Percentiles rank a stretch among this genome's conserved stretches.
phyloP scores from a whole-genome alignment of 2,329 filamentous ascomycete species.

The Diplocarpon rosae region DNA sequence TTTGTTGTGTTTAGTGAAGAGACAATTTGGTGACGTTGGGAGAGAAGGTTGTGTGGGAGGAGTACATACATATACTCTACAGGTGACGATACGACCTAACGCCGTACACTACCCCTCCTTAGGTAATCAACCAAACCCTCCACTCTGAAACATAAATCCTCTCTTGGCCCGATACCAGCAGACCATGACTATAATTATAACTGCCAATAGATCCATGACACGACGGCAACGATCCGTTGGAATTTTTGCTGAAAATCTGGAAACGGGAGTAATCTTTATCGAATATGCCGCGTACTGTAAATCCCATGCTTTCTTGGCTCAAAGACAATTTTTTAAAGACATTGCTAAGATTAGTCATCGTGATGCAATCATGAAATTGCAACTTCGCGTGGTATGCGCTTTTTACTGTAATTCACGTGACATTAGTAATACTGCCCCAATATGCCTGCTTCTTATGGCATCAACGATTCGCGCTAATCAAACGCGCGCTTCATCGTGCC shows the following conservation, averaged over 20 bases:
- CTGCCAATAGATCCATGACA: slow-evolving; percentile 23
- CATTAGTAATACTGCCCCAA: neutral
- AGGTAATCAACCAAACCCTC: too few species aligned
- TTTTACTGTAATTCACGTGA: neutral
- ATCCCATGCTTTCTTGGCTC: slow-evolving; percentile 1
- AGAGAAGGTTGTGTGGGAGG: too few species aligned
- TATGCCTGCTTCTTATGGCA: too few species aligned
- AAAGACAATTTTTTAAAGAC: too few species aligned
- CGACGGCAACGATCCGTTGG: slow-evolving; percentile 9
- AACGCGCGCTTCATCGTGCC: slow-evolving; percentile 25
- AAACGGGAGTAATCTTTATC: too few species aligned
- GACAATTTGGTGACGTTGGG: too few species aligned
- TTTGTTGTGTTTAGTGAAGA: too few species aligned
- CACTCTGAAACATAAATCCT: slow-evolving; percentile 11
- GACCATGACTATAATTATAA: neutral
- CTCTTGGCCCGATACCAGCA: slow-evolving; percentile 17
- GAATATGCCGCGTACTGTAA: neutral
- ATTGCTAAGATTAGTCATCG: neutral
- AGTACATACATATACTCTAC: slow-evolving; percentile 10
- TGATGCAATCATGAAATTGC: too few species aligned
- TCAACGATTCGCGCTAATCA: slow-evolving; percentile 3
- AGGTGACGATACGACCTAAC: too few species aligned
- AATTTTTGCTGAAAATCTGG: neutral
- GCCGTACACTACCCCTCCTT: too few species aligned
- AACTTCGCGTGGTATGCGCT: too few species aligned